Percentiles rank a stretch among this genome's conserved stretches.
Evolutionary conservation across 23 red algal species (phyloP).

Genomic region (Gracilaria caudata): DNA sequence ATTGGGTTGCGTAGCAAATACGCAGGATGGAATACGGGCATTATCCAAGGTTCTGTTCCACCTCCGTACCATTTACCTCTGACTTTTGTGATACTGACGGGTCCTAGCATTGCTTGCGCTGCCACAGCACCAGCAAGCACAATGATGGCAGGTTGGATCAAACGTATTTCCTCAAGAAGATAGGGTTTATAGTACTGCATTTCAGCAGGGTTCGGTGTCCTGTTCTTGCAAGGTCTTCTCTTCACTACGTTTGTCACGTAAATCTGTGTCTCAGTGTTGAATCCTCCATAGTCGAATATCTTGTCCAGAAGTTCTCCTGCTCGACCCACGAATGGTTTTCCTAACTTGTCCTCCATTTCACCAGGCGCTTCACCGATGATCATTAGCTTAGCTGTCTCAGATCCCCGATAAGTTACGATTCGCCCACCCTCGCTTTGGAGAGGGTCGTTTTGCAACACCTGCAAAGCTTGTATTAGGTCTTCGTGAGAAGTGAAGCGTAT

Average conservation of each 20-base stretch:
- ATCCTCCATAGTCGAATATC: constrained; percentile 69
- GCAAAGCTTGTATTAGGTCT: constrained; percentile 16
- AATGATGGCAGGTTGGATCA: constrained; percentile 61
- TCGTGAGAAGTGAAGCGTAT: constrained; percentile 46
- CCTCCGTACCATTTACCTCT: constrained; percentile 62
- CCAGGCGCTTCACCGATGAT: constrained; percentile 84
- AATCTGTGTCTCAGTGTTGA: constrained; percentile 61
- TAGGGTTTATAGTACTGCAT: constrained; percentile 75
- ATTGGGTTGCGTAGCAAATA: constrained; percentile 75
- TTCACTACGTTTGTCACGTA: constrained; percentile 88
- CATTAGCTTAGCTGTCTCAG: constrained; percentile 55
- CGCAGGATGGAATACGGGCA: constrained; percentile 72
- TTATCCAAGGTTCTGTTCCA: constrained; percentile 39
- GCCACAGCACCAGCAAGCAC: constrained; percentile 67
- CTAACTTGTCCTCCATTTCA: constrained; percentile 61
- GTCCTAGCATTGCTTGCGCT: constrained; percentile 50
- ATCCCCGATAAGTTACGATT: constrained; percentile 64
- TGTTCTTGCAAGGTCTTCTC: constrained; percentile 63
- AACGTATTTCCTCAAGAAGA: constrained; percentile 69
- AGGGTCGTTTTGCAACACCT: constrained; percentile 43
- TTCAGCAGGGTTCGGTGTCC: constrained; percentile 59
- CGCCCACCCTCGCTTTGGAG: constrained; percentile 60
- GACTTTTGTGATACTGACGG: constrained; percentile 32
- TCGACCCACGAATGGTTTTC: constrained; percentile 74
- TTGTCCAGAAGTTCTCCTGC: constrained; percentile 75